A percentile compares a stretch with the other conserved stretches of the same genome.
phyloP scores from a whole-genome alignment of 2,329 filamentous ascomycete genomes.

The Aureobasidium vineae region DNA sequence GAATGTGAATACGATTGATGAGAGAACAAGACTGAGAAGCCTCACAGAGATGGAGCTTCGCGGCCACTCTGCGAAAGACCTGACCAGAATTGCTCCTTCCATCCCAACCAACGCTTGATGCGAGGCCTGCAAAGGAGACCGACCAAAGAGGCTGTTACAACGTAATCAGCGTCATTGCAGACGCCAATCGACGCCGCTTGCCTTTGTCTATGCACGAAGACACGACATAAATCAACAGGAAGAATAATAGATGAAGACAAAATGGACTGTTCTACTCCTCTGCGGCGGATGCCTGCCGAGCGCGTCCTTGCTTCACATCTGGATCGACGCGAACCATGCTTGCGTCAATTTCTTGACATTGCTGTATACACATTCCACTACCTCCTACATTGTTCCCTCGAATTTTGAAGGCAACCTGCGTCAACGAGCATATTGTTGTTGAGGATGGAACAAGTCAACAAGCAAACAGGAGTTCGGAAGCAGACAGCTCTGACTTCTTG shows the following conservation, averaged over 20 bases:
- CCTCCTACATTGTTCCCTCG: neutral
- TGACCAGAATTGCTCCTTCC: conserved; percentile 12
- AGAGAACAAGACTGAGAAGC: neutral
- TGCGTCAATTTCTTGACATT: conserved; percentile 9
- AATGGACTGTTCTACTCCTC: neutral
- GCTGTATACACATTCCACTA: conserved; percentile 5
- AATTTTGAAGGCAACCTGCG: neutral
- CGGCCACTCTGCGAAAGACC: neutral
- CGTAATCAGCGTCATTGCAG: conserved; percentile 1
- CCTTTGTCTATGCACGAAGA: neutral
- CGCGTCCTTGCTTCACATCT: conserved; percentile 21
- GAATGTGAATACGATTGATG: conserved; percentile 24
- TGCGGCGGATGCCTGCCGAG: conserved; percentile 16
- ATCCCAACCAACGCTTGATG: neutral
- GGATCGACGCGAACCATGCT: conserved; percentile 6
- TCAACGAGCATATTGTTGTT: conserved; percentile 6
- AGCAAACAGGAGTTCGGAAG: neutral
- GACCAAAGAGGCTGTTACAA: conserved; percentile 6
- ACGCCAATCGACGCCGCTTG: conserved; percentile 1
- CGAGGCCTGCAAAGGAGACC: conserved; percentile 16
- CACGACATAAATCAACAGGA: neutral
- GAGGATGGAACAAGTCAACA: neutral
- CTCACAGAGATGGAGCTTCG: neutral
- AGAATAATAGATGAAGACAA: neutral
- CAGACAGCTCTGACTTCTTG: neutral